Evolutionary conservation across 2,329 filamentous ascomycete species (phyloP).

Genomic region (Pestalotiopsis sp.): DNA sequence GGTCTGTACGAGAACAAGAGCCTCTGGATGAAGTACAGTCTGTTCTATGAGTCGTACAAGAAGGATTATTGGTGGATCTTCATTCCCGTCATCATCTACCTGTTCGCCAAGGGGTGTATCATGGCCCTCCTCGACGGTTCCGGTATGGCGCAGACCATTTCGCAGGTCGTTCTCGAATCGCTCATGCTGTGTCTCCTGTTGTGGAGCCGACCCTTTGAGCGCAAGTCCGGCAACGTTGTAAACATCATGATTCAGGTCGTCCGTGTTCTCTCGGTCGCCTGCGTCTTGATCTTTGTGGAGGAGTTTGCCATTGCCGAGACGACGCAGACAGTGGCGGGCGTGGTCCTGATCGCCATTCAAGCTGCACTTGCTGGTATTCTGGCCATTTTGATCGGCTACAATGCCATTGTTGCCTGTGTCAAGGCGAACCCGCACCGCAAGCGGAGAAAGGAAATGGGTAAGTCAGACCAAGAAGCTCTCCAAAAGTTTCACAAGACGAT

Average conservation of each 20-base stretch:
- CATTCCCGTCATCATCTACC: slow-evolving; percentile 84
- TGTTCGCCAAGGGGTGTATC: slow-evolving; percentile 84
- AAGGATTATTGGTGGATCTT: slow-evolving; percentile 98
- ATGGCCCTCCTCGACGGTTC: slow-evolving; percentile 85
- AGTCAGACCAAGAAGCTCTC: slow-evolving; percentile 35
- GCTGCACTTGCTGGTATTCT: slow-evolving; percentile 79
- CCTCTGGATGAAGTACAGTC: slow-evolving; percentile 91
- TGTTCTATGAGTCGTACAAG: slow-evolving; percentile 97
- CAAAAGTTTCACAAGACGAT: not conserved
- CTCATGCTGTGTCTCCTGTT: slow-evolving; percentile 78
- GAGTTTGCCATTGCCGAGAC: slow-evolving; percentile 88
- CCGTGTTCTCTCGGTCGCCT: slow-evolving; percentile 83
- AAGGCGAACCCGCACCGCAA: slow-evolving; percentile 89
- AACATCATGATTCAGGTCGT: slow-evolving; percentile 91
- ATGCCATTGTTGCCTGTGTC: slow-evolving; percentile 80
- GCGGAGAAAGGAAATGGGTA: slow-evolving; percentile 87
- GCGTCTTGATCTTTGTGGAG: slow-evolving; percentile 91
- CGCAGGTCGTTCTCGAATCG: slow-evolving; percentile 79
- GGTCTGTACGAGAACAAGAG: slow-evolving; percentile 86
- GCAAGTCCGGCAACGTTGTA: slow-evolving; percentile 86
- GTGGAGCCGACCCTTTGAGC: slow-evolving; percentile 85
- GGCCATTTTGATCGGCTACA: slow-evolving; percentile 85
- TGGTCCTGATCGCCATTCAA: slow-evolving; percentile 93
- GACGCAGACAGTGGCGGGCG: slow-evolving; percentile 89
- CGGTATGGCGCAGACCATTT: slow-evolving; percentile 77